These are phyloP conservation scores for Crithidia bombi DNA, from an alignment of 208 protist species.

Conservation along the genomic window DNA sequence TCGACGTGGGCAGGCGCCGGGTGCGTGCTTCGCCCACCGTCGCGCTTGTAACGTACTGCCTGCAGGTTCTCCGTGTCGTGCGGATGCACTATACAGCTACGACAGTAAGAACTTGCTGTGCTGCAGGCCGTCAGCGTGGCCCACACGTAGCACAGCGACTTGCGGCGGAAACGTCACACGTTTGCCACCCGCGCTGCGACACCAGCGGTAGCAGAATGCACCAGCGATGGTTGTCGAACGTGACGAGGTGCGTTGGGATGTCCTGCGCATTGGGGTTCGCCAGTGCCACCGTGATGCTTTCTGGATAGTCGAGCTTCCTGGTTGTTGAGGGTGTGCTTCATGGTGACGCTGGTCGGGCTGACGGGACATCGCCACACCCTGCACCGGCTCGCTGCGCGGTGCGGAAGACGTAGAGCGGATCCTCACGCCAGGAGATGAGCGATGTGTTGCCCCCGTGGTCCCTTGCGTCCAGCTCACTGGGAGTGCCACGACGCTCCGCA, in stretches of 20 bases:
- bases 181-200: constrained; percentile 63
- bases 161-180: constrained; percentile 64
- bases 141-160: constrained; percentile 84
- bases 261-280: constrained; percentile 40
- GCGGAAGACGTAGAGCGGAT: constrained; percentile 68
- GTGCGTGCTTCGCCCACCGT: constrained; percentile 64
- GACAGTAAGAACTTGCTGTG: constrained; percentile 87
- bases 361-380: constrained; percentile 75
- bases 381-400: constrained; percentile 58
- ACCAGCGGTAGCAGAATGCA: constrained; percentile 71
- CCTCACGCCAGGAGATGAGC: constrained; percentile 68
- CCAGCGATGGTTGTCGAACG: constrained; percentile 78
- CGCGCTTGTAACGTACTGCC: constrained; percentile 45
- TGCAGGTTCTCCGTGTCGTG: constrained; percentile 48
- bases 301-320: constrained; percentile 76
- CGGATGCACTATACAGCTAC: constrained; percentile 62
- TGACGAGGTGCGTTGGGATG: constrained; percentile 80
- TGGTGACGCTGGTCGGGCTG: constrained; percentile 82
- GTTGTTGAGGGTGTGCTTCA: constrained; percentile 65
- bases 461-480: constrained; percentile 69
- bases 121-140: constrained; percentile 67
- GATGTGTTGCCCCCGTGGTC: constrained; percentile 72
- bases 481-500: constrained; percentile 52
- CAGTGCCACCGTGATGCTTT: constrained; percentile 63
- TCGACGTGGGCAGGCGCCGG: constrained; percentile 74